phyloP scores from a whole-genome alignment of 257 asterid species.

The Solanum bulbocastanum region DNA sequence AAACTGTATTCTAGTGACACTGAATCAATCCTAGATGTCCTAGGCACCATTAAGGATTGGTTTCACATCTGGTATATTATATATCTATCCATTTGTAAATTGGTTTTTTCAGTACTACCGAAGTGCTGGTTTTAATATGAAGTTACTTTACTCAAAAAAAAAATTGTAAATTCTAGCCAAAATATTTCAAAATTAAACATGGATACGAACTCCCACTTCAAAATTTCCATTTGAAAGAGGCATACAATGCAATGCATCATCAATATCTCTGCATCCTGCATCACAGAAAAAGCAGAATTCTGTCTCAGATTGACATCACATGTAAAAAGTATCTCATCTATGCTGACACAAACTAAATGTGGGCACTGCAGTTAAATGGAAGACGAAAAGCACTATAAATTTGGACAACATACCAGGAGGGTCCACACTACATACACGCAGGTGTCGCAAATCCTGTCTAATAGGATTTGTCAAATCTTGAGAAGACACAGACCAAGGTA shows the following conservation, averaged over 20 bases:
- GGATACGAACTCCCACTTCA: conserved; percentile 99
- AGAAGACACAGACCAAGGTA: conserved; percentile 87
- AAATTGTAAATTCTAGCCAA: background rate
- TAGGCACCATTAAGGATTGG: too few species aligned
- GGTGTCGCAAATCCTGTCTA: conserved; percentile 79
- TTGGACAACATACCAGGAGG: conserved; percentile 75
- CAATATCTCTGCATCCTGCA: conserved; percentile 96
- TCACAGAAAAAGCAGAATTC: conserved; percentile 9
- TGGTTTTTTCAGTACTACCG: too few species aligned
- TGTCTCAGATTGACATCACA: background rate
- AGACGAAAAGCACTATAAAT: background rate
- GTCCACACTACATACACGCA: conserved; percentile 94
- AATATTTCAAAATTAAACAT: conserved; percentile 2
- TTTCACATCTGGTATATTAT: too few species aligned
- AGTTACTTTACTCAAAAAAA: too few species aligned
- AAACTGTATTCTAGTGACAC: too few species aligned
- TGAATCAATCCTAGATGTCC: too few species aligned
- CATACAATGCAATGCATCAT: conserved; percentile 93
- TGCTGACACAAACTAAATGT: background rate
- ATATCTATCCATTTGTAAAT: too few species aligned
- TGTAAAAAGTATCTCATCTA: background rate
- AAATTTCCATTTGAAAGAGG: conserved; percentile 83
- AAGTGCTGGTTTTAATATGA: too few species aligned
- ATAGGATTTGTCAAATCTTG: conserved; percentile 69
- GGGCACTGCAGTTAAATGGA: background rate